A percentile compares a stretch with the other conserved stretches of the same genome.
phyloP scores from a whole-genome alignment of 1,139 yeast species.

The Magnusiomyces tetraspermus region DNA sequence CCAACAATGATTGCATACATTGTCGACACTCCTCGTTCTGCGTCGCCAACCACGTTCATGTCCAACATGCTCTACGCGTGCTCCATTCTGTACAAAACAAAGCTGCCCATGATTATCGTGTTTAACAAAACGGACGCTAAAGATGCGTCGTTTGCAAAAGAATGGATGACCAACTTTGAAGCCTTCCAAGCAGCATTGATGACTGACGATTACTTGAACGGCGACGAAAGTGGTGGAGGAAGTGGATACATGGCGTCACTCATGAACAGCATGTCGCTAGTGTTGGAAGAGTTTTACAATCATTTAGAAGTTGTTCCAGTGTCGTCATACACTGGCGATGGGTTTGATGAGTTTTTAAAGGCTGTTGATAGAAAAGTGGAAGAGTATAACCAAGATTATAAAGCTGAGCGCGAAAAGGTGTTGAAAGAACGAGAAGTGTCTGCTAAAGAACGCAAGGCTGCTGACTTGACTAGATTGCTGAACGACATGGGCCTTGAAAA shows the following conservation, averaged over 20 bases:
- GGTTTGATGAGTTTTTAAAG: conserved; percentile 78
- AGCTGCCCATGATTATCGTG: conserved; percentile 92
- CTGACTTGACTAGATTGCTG: conserved; percentile 63
- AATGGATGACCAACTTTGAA: conserved; percentile 98
- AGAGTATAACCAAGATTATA: conserved; percentile 76
- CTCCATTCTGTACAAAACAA: conserved; percentile 90
- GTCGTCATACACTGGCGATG: conserved; percentile 85
- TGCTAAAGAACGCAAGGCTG: conserved; percentile 63
- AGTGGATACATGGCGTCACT: conserved; percentile 93
- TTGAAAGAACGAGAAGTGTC: conserved; percentile 66
- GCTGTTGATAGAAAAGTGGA: conserved; percentile 81
- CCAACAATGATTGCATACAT: conserved; percentile 95
- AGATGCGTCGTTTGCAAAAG: conserved; percentile 77
- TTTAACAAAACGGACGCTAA: conserved; percentile 91
- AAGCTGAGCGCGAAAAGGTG: conserved; percentile 77
- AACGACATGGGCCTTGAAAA: conserved; percentile 61
- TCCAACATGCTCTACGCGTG: conserved; percentile 98
- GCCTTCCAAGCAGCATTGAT: conserved; percentile 72
- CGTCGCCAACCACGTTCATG: conserved; percentile 94
- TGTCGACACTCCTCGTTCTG: conserved; percentile 90
- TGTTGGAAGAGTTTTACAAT: conserved; percentile 93
- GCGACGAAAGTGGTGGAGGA: conserved; percentile 45
- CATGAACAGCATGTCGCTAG: conserved; percentile 87
- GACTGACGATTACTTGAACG: conserved; percentile 49
- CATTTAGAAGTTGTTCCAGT: conserved; percentile 88